Percentiles rank a stretch among this genome's conserved stretches.
These are phyloP conservation scores for Myxozyma monticola DNA, from an alignment of 805 yeast species.

Conservation along the genomic window DNA sequence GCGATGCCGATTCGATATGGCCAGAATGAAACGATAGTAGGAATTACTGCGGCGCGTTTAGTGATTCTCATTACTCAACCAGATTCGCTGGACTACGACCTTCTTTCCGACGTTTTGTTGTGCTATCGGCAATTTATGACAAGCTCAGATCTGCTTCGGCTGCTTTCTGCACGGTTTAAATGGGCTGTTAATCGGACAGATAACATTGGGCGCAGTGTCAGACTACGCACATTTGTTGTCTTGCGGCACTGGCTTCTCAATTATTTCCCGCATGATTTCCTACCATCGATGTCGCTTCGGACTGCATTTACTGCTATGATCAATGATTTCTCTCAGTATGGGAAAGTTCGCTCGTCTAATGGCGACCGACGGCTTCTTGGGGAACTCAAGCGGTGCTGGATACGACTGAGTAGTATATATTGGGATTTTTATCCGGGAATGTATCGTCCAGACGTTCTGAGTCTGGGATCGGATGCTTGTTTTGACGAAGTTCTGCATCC, in stretches of 20 bases:
- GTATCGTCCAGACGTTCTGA: slow-evolving; percentile 9
- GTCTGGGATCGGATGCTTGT: slow-evolving; percentile 10
- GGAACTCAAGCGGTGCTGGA: slow-evolving; percentile 55
- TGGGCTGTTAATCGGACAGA: slow-evolving; percentile 61
- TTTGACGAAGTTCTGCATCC: slow-evolving; percentile 33
- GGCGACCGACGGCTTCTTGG: slow-evolving; percentile 42
- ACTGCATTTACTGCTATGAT: slow-evolving; percentile 41
- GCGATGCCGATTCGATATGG: slow-evolving; percentile 12
- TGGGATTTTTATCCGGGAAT: slow-evolving; percentile 35
- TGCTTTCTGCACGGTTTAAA: slow-evolving; percentile 62
- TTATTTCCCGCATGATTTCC: slow-evolving; percentile 83
- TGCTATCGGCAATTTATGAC: slow-evolving; percentile 73
- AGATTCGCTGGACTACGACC: slow-evolving; percentile 69
- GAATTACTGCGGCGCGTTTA: slow-evolving; percentile 37
- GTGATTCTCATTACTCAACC: slow-evolving; percentile 59
- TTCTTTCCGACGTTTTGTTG: slow-evolving; percentile 81
- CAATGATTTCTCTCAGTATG: slow-evolving; percentile 40
- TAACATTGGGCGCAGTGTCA: slow-evolving; percentile 61
- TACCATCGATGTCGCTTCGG: slow-evolving; percentile 53
- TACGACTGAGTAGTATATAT: slow-evolving; percentile 40
- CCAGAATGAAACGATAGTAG: slow-evolving; percentile 22
- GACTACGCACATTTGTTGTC: slow-evolving; percentile 81
- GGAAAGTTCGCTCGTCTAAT: slow-evolving; percentile 32
- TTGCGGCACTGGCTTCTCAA: slow-evolving; percentile 87
- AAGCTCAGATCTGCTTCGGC: slow-evolving; percentile 56